Evolutionary conservation across 2,329 filamentous ascomycete genomes (phyloP).

Genomic region (Cladosporium sp.): DNA sequence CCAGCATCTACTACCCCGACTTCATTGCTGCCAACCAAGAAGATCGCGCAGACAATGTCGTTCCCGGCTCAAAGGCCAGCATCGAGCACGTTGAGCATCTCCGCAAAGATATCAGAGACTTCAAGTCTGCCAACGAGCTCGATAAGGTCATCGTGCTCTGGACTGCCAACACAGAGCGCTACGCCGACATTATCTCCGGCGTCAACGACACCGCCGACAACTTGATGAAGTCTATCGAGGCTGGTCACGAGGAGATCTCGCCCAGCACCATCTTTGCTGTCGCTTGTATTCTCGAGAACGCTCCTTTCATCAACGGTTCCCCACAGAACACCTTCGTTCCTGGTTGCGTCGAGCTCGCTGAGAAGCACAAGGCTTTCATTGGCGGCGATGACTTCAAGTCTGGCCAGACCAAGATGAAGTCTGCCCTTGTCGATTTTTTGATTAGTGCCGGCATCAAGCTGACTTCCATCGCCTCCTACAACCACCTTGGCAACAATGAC

Average conservation of each 20-base stretch:
- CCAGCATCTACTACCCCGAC: constrained; percentile 97
- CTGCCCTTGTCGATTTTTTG: constrained; percentile 94
- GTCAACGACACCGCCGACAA: constrained; percentile 98
- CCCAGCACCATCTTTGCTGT: constrained; percentile 96
- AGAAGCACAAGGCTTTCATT: constrained; percentile 84
- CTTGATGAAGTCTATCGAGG: constrained; percentile 81
- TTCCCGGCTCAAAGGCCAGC: constrained; percentile 80
- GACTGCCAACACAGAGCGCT: constrained; percentile 99
- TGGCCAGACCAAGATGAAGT: constrained; percentile 99
- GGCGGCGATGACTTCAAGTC: constrained; percentile 99
- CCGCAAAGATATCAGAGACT: constrained; percentile 87
- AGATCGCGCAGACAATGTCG: constrained; percentile 87
- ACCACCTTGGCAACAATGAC: constrained; percentile 99
- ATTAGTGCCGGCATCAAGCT: constrained; percentile 99
- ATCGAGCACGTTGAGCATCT: constrained; percentile 89
- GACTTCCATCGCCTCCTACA: constrained; percentile 97
- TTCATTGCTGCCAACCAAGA: constrained; percentile 99
- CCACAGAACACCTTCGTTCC: constrained; percentile 99
- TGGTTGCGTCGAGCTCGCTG: constrained; percentile 83
- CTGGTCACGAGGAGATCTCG: constrained; percentile 85
- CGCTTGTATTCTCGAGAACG: constrained; percentile 83
- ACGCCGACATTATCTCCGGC: constrained; percentile 80
- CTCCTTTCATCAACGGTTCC: constrained; percentile 98
- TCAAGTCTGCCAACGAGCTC: constrained; percentile 80
- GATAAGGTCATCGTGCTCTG: constrained; percentile 98